A percentile compares a stretch with the other conserved stretches of the same genome.
phyloP scores from a whole-genome alignment of 2,329 filamentous ascomycete genomes.

The Curvularia sp. region DNA sequence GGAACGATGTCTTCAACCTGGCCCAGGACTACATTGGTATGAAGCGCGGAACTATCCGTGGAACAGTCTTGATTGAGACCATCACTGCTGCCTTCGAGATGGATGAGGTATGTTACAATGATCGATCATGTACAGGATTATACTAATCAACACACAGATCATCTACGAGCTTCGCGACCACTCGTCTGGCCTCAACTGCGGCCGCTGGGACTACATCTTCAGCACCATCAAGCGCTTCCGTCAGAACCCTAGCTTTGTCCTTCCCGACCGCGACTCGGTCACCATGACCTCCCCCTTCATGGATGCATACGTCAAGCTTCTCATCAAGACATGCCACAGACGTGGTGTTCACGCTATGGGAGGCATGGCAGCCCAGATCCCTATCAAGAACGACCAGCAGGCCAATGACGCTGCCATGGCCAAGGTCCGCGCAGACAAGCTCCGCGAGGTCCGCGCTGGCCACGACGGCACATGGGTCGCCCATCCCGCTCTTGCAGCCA shows the following conservation, averaged over 20 bases:
- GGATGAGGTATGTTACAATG: constrained; percentile 71
- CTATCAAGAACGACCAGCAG: constrained; percentile 90
- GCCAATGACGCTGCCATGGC: constrained; percentile 97
- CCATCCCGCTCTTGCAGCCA: constrained; percentile 87
- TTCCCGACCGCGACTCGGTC: constrained; percentile 87
- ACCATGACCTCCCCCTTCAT: constrained; percentile 99
- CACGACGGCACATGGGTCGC: constrained; percentile 99
- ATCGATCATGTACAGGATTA: background rate
- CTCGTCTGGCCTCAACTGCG: constrained; percentile 95
- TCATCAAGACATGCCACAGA: constrained; percentile 98
- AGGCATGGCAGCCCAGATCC: constrained; percentile 98
- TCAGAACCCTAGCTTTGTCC: constrained; percentile 88
- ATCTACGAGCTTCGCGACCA: constrained; percentile 99
- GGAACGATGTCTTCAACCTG: constrained; percentile 98
- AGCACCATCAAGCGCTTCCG: constrained; percentile 99
- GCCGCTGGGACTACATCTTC: constrained; percentile 99
- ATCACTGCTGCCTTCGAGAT: constrained; percentile 98
- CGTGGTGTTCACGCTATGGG: constrained; percentile 98
- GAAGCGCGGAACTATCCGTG: constrained; percentile 88
- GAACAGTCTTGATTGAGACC: constrained; percentile 95
- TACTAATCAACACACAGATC: constrained; percentile 62
- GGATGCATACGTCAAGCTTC: constrained; percentile 93
- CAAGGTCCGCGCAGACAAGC: constrained; percentile 89
- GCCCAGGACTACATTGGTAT: constrained; percentile 92
- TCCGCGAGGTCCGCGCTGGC: constrained; percentile 91